Evolutionary conservation across 2,329 filamentous ascomycete species (phyloP), one percentile per base, ranked within the genome.

Genomic region (Ceratocystis cacaofunesta): DNA sequence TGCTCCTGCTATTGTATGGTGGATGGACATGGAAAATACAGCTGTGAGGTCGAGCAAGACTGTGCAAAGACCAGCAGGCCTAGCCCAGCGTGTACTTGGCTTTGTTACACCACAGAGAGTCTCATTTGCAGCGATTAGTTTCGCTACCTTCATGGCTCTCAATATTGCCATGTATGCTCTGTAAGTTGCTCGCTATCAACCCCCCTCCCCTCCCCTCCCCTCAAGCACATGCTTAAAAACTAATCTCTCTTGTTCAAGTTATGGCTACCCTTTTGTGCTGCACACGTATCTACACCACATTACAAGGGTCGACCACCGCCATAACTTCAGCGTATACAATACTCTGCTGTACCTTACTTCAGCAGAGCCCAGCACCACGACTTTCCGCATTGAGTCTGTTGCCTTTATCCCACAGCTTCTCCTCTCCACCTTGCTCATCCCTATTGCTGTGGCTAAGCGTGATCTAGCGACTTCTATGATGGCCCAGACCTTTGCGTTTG

Each of bases 301-400:
- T 68, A 91, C 87, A 3, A 88, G 94, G 67, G 87, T 96, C 74
- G 94, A 99, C 74, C 94, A 99, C 76, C 87, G 94, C 15, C 94
- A 99, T 78, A 99, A 99, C 77, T 99, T 99, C 77, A 96, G 92
- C 8, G 89, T 91, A 1, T 99, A 97, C 79, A 96, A 96, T 74
- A 89, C 86, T 0, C 81, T 96, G 6, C 82, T 99, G 1, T 96
- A 99, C 74, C 82, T 96, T 52, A 86, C 86, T 62, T 95, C 94
- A 0, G 85, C 89, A 1, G 75, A 78, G 1, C 74, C 78, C 0
- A 74, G 77, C 0, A 71, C 74, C 1, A 70, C 75, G 1, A 70
- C 75, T 19, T 46, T 82, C 58, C 73, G 74, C 74, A 74, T 92
- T 62, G 91, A 96, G 73, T 88, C 88, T 0, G 76, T 96, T 4